phyloP scores from a whole-genome alignment of 202 grass and related monocot genomes.

The Setaria italica region DNA sequence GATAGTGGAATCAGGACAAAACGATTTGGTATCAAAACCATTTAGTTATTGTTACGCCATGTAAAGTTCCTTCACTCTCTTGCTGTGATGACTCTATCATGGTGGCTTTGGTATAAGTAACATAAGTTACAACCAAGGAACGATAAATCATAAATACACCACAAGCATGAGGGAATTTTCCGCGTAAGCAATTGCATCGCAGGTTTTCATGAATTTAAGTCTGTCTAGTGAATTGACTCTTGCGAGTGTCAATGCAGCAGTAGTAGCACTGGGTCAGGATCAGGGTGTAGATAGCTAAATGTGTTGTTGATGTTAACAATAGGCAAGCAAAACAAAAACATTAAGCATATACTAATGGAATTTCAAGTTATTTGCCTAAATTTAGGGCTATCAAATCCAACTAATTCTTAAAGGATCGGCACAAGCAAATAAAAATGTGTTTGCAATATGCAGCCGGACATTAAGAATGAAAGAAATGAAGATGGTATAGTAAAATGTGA shows the following conservation, averaged over 20 bases:
- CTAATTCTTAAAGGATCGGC: constrained; percentile 4
- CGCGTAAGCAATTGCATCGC: neutral
- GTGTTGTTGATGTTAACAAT: neutral
- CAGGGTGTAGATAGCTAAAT: neutral
- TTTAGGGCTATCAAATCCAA: neutral
- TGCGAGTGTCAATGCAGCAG: neutral
- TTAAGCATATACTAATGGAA: constrained; percentile 1
- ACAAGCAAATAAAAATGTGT: neutral
- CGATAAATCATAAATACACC: neutral
- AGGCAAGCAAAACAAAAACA: neutral
- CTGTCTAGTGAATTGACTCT: neutral
- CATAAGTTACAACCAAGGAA: constrained; percentile 5
- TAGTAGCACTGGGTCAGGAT: neutral
- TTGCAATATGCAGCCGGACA: neutral
- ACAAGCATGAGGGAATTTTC: neutral
- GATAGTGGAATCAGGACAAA: neutral
- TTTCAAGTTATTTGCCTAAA: constrained; percentile 30
- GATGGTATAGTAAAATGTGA: constrained; percentile 7
- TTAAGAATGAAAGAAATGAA: neutral
- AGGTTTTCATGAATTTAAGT: neutral
- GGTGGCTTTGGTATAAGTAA: neutral
- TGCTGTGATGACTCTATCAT: neutral
- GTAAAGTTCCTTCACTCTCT: neutral
- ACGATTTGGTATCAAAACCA: neutral
- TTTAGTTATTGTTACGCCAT: neutral